These are phyloP conservation scores for Tolypocladium ovalisporum DNA, from an alignment of 2,329 filamentous ascomycete genomes.

Conservation along the genomic window DNA sequence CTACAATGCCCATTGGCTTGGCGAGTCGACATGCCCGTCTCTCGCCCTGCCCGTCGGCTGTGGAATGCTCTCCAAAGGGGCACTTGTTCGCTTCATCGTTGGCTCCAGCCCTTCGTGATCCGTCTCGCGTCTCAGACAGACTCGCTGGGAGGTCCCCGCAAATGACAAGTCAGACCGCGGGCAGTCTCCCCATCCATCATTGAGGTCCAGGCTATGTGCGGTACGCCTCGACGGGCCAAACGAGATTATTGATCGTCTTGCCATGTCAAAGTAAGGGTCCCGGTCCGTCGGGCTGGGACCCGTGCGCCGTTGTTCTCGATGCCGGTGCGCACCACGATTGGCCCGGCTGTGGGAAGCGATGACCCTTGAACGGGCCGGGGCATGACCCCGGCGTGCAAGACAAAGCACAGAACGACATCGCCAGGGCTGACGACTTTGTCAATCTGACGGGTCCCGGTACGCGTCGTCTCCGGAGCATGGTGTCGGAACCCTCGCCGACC, in stretches of 20 bases:
- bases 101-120: neutral
- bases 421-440: neutral
- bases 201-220: neutral
- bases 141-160: neutral
- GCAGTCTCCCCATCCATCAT: neutral
- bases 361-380: neutral
- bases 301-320: neutral
- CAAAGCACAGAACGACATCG: neutral
- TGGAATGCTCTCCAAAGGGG: neutral
- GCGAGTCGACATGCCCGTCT: neutral
- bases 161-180: neutral
- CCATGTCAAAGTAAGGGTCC: neutral
- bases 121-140: neutral
- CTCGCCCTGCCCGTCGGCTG: neutral
- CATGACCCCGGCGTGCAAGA: neutral
- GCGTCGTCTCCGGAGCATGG: neutral
- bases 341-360: neutral
- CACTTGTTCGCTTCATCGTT: neutral
- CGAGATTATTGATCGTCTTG: neutral
- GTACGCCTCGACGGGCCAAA: neutral
- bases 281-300: constrained; percentile 1
- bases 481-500: neutral
- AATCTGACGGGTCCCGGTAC: neutral
- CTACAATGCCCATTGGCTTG: neutral
- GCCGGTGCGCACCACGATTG: neutral